Evolutionary conservation across 2,329 filamentous ascomycete genomes (phyloP).

Genomic region (Pseudocercospora fuligena): DNA sequence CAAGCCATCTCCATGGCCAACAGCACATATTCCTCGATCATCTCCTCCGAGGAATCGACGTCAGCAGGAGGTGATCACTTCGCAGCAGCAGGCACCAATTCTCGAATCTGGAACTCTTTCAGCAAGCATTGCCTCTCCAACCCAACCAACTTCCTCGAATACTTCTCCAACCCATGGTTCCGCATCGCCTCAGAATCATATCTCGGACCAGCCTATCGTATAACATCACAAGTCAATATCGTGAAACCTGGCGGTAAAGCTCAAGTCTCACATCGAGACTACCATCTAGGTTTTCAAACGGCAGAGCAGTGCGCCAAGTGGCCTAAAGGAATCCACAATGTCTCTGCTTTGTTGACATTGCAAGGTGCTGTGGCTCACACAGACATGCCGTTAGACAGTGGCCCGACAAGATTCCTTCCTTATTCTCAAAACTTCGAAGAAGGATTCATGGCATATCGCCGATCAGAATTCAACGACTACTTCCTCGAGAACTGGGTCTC

Average conservation of each 20-base stretch:
- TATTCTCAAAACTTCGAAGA: constrained; percentile 63
- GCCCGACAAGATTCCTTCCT: constrained; percentile 65
- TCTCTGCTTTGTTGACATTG: constrained; percentile 63
- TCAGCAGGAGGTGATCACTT: constrained; percentile 64
- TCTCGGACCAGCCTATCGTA: constrained; percentile 64
- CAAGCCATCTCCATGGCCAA: constrained; percentile 54
- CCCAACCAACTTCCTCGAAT: constrained; percentile 58
- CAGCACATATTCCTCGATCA: constrained; percentile 54
- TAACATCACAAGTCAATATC: constrained; percentile 68
- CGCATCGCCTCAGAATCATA: constrained; percentile 58
- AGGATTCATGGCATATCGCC: constrained; percentile 64
- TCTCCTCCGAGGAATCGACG: constrained; percentile 49
- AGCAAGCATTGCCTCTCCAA: constrained; percentile 62
- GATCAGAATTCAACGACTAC: constrained; percentile 57
- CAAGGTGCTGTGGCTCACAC: constrained; percentile 68
- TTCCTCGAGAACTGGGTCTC: constrained; percentile 60
- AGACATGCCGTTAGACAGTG: constrained; percentile 63
- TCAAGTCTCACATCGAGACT: constrained; percentile 65
- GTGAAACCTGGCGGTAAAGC: constrained; percentile 63
- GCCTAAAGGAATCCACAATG: constrained; percentile 59
- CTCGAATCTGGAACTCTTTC: constrained; percentile 70
- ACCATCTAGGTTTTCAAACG: constrained; percentile 68
- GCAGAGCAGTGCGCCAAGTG: constrained; percentile 52
- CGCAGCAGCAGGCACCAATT: constrained; percentile 59
- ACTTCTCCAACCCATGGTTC: constrained; percentile 67